phyloP scores from a whole-genome alignment of 2,329 filamentous ascomycete genomes.

The Fusarium sacchari region DNA sequence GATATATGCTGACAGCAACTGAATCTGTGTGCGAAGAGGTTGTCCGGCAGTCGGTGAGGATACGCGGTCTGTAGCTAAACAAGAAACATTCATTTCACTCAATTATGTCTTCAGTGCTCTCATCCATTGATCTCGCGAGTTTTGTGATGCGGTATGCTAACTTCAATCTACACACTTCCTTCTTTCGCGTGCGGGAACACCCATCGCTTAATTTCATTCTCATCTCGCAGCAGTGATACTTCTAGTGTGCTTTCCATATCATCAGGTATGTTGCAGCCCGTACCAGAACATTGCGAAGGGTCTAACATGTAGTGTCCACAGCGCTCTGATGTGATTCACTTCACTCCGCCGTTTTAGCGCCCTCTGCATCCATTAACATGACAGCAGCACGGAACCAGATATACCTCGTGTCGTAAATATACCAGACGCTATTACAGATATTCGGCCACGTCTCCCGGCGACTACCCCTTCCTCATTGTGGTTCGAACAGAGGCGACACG shows the following conservation, averaged over 20 bases:
- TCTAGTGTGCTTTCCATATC: rapidly evolving
- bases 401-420: rapidly evolving
- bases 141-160: background rate
- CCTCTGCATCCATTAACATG: background rate
- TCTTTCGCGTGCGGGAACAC: rapidly evolving
- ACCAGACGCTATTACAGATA: rapidly evolving
- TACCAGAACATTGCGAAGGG: background rate
- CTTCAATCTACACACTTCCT: background rate
- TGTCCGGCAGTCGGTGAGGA: background rate
- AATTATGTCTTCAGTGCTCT: background rate
- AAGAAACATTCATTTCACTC: background rate
- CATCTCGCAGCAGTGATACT: no score
- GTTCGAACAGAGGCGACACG: background rate
- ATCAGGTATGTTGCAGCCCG: no score
- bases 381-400: no score
- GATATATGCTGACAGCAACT: background rate
- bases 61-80: background rate
- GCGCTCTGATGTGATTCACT: background rate
- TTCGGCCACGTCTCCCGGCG: background rate
- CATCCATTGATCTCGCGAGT: background rate
- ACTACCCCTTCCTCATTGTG: background rate
- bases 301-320: background rate
- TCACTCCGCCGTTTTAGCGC: no score
- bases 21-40: background rate
- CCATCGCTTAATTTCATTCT: background rate